These are phyloP conservation scores for Gossypium turneri DNA, from an alignment of 345 rosid species.

Conservation along the genomic window DNA sequence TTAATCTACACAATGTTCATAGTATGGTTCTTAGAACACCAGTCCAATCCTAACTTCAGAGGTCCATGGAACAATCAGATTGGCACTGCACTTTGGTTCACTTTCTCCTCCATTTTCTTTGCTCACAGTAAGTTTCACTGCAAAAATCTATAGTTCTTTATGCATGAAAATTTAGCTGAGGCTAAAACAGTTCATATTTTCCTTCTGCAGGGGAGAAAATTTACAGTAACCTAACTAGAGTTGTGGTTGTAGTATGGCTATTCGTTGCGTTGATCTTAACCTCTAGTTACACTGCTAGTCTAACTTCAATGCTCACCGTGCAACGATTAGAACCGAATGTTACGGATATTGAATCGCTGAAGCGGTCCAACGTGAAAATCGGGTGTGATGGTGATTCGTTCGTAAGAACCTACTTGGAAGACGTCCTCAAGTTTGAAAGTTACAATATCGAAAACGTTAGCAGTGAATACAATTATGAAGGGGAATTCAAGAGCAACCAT, in stretches of 20 bases:
- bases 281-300: constrained; percentile 59
- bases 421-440: constrained; percentile 25
- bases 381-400: constrained; percentile 54
- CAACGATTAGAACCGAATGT: constrained; percentile 31
- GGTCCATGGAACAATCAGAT: constrained; percentile 39
- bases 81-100: constrained; percentile 41
- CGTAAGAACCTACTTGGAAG: constrained; percentile 31
- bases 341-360: constrained; percentile 34
- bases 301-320: constrained; percentile 55
- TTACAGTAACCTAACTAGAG: constrained; percentile 32
- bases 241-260: constrained; percentile 54
- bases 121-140: constrained; percentile 44
- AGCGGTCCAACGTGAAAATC: constrained; percentile 26
- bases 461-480: constrained; percentile 22
- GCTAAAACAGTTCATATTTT: no score
- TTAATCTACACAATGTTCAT: constrained; percentile 41
- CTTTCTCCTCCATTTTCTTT: constrained; percentile 49
- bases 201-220: constrained; percentile 42
- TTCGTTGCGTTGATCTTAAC: constrained; percentile 51
- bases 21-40: constrained; percentile 49
- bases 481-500: constrained; percentile 20
- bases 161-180: no score
- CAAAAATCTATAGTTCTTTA: not conserved
- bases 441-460: constrained; percentile 20
- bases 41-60: constrained; percentile 30